phyloP scores from a whole-genome alignment of 2,329 filamentous ascomycete species.

The Trichophaea hybrida region DNA sequence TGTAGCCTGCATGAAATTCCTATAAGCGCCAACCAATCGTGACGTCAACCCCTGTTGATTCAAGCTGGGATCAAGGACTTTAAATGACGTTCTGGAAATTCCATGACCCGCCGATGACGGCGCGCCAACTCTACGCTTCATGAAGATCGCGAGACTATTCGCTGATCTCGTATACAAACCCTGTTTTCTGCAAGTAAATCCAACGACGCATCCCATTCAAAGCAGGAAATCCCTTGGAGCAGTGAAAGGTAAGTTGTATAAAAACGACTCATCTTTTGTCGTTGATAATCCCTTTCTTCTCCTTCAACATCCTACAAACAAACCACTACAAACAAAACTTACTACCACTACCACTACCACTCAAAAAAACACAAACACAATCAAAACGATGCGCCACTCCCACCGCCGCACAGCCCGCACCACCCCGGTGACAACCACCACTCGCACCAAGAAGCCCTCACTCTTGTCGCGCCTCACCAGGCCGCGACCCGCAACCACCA shows the following conservation, averaged over 20 bases:
- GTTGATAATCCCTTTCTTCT: neutral
- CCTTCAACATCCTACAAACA: neutral
- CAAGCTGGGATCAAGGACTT: no score
- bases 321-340: neutral
- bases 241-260: neutral
- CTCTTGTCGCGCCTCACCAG: conserved; percentile 42
- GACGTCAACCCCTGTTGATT: no score
- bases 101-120: no score
- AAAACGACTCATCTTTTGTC: neutral
- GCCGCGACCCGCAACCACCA: conserved; percentile 32
- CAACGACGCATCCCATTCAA: no score
- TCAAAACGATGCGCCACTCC: neutral
- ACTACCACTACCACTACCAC: neutral
- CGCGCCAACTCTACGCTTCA: no score
- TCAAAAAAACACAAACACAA: neutral
- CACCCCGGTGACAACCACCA: conserved; percentile 28
- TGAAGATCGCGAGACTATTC: no score
- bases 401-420: neutral
- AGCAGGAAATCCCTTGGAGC: no score
- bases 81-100: no score
- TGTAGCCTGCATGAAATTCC: no score
- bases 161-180: no score
- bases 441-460: conserved; percentile 36
- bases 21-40: no score
- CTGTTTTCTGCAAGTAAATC: no score